These are phyloP conservation scores for Martiniozyma abietophila DNA, from an alignment of 805 yeast species.

Conservation along the genomic window DNA sequence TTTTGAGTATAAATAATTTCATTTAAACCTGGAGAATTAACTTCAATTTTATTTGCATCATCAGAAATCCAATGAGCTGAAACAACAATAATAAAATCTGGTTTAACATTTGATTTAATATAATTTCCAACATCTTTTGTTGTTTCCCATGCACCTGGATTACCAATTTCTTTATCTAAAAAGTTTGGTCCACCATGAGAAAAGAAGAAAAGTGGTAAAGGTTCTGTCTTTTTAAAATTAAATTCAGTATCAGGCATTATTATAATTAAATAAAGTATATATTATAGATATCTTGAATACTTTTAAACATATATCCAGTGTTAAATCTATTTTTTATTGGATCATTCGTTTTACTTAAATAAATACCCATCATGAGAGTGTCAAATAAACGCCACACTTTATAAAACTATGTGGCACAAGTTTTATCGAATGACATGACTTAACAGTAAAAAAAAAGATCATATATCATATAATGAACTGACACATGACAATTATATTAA, in stretches of 20 bases:
- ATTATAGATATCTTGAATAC: too few relatives aligned
- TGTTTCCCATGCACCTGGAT: constrained; percentile 49
- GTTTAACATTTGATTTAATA: constrained; percentile 42
- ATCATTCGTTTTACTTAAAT: too few relatives aligned
- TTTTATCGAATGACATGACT: too few relatives aligned
- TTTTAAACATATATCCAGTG: too few relatives aligned
- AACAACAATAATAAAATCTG: constrained; percentile 55
- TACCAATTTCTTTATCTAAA: constrained; percentile 44
- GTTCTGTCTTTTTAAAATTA: constrained; percentile 14
- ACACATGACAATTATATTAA: too few relatives aligned
- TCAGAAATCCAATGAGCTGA: constrained; percentile 74
- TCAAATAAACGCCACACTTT: too few relatives aligned
- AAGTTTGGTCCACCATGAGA: constrained; percentile 86
- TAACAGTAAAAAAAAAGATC: too few relatives aligned
- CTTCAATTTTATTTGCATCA: constrained; percentile 34
- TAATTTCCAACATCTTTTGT: constrained; percentile 41
- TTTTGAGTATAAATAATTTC: constrained; percentile 14
- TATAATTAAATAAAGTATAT: too few relatives aligned
- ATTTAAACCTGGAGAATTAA: constrained; percentile 33
- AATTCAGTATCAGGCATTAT: constrained; percentile 14
- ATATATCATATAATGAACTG: too few relatives aligned
- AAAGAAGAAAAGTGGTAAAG: constrained; percentile 52
- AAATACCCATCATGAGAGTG: too few relatives aligned
- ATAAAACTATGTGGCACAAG: too few relatives aligned
- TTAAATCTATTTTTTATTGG: too few relatives aligned